Conservation (phyloP, 2,329 filamentous ascomycete species). For the Fusarium marasasianum region DNA sequence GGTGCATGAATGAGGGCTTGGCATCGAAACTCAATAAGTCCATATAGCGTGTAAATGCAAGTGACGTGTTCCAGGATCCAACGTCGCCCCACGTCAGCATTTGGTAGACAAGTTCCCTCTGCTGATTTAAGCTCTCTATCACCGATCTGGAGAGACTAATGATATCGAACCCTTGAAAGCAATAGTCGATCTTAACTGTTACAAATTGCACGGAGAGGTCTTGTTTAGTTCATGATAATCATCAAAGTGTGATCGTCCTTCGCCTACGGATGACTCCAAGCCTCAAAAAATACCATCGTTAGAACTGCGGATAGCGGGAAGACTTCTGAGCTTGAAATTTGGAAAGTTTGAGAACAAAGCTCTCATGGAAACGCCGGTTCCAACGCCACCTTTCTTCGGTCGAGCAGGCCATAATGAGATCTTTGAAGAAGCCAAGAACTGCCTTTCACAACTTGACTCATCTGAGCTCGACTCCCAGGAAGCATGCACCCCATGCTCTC, state of each 20-base stretch:
- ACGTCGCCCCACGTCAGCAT: background rate
- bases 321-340: fast-evolving
- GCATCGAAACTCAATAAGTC: background rate
- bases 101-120: background rate
- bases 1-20: background rate
- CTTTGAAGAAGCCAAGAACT: conserved; percentile 9
- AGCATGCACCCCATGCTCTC: background rate
- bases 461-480: background rate
- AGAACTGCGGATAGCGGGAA: background rate
- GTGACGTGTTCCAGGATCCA: background rate
- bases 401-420: background rate
- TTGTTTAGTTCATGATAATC: too few relatives aligned
- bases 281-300: fast-evolving
- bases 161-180: fast-evolving
- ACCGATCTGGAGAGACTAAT: background rate
- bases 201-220: background rate
- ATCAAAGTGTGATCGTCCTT: background rate
- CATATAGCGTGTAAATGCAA: background rate
- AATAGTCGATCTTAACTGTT: background rate
- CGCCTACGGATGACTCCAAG: background rate
- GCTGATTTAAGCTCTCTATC: too few relatives aligned
- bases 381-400: conserved; percentile 2
- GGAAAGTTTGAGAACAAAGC: fast-evolving
- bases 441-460: background rate
- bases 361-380: background rate